Evolutionary conservation across 176 grass and related monocot genomes (phyloP).

Genomic region (Phragmites australis): DNA sequence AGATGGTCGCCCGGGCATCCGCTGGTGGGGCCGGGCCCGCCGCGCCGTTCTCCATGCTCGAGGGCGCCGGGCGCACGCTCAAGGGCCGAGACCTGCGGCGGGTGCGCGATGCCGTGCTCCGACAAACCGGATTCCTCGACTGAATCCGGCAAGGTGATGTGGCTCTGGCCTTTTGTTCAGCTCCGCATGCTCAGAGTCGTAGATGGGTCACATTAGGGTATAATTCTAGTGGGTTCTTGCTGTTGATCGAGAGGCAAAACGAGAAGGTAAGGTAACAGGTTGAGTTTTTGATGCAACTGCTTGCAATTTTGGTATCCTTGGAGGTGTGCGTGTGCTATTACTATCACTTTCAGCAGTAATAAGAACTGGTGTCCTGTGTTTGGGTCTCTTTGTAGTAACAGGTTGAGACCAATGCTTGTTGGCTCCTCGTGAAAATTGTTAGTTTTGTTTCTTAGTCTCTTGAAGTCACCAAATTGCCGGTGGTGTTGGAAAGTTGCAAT

Average conservation of each 20-base stretch:
- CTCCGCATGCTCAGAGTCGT: conserved; percentile 32
- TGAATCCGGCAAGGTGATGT: conserved; percentile 48
- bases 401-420: neutral
- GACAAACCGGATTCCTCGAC: conserved; percentile 58
- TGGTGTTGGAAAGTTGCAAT: neutral
- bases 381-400: too few species aligned
- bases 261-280: conserved; percentile 23
- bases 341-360: conserved; percentile 31
- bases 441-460: neutral
- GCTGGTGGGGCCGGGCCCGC: conserved; percentile 35
- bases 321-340: conserved; percentile 28
- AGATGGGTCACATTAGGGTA: conserved; percentile 37
- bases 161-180: conserved; percentile 37
- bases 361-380: conserved; percentile 37
- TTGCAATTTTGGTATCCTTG: conserved; percentile 51
- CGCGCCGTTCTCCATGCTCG: conserved; percentile 71
- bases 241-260: conserved; percentile 37
- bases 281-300: conserved; percentile 31
- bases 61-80: conserved; percentile 83
- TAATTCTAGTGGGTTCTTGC: conserved; percentile 38
- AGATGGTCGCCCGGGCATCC: conserved; percentile 57
- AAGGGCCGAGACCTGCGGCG: conserved; percentile 82
- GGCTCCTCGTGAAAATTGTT: neutral
- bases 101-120: conserved; percentile 59
- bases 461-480: neutral